These are phyloP conservation scores for Dendrostoma leiphaemia DNA, from an alignment of 2,329 filamentous ascomycete species.

Conservation along the genomic window DNA sequence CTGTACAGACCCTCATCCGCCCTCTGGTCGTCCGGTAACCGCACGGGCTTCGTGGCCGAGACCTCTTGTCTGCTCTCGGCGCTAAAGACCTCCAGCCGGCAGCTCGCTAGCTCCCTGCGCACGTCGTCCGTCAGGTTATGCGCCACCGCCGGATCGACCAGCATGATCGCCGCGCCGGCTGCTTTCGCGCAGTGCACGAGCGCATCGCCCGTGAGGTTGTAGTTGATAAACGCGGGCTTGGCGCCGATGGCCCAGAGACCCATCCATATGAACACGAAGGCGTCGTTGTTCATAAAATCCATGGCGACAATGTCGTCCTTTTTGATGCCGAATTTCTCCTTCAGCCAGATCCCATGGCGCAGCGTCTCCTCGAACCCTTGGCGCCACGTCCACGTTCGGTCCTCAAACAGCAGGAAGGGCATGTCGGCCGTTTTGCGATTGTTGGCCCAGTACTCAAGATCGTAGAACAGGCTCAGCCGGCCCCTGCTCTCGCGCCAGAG, in stretches of 20 bases:
- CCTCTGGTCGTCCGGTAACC: constrained; percentile 58
- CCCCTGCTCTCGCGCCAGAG: constrained; percentile 53
- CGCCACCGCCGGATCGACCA: constrained; percentile 65
- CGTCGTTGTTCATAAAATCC: constrained; percentile 78
- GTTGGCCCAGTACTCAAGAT: constrained; percentile 65
- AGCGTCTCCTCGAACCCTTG: constrained; percentile 69
- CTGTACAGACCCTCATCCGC: constrained; percentile 48
- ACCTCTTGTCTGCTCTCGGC: constrained; percentile 56
- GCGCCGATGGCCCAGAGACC: constrained; percentile 83
- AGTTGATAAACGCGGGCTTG: constrained; percentile 83
- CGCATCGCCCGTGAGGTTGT: constrained; percentile 71
- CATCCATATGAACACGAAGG: constrained; percentile 72
- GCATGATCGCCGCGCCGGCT: constrained; percentile 63
- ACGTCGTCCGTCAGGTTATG: constrained; percentile 58
- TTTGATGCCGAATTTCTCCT: constrained; percentile 59
- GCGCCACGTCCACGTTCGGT: constrained; percentile 69
- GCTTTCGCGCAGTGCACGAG: constrained; percentile 72
- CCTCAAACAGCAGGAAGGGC: constrained; percentile 66
- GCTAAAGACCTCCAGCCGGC: constrained; percentile 63
- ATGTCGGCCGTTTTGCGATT: constrained; percentile 48
- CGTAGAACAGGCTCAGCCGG: constrained; percentile 71
- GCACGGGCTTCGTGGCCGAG: constrained; percentile 46
- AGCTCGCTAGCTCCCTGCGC: constrained; percentile 42
- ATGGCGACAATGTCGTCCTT: constrained; percentile 76
- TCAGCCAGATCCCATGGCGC: constrained; percentile 74